Conservation (phyloP, 345 rosid genomes). For the Angophora floribunda region DNA sequence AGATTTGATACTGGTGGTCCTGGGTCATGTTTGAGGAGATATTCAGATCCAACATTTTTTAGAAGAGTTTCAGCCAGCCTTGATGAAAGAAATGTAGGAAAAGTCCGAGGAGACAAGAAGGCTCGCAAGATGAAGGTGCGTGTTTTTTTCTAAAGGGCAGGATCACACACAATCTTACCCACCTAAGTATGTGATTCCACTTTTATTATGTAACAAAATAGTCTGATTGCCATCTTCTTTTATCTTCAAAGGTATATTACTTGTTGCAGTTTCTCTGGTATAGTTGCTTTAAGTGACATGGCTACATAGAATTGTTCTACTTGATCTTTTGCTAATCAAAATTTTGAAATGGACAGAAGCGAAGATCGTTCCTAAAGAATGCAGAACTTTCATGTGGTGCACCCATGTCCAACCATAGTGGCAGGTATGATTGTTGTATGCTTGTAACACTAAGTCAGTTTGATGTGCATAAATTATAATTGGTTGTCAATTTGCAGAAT, state of each 20-base stretch:
- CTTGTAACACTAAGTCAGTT: neutral
- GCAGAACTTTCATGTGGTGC: slow-evolving; percentile 35
- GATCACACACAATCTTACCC: neutral
- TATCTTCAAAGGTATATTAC: neutral
- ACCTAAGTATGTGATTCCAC: neutral
- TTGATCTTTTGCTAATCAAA: neutral
- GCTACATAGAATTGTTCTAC: neutral
- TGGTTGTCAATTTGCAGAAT: slow-evolving; percentile 34
- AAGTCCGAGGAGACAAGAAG: slow-evolving; percentile 44
- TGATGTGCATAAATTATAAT: neutral
- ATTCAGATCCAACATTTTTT: slow-evolving; percentile 88
- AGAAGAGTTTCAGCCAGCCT: slow-evolving; percentile 44
- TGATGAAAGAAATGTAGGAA: slow-evolving; percentile 30
- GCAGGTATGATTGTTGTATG: slow-evolving; percentile 39
- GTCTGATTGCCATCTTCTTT: neutral
- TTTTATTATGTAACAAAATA: neutral
- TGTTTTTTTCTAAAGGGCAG: neutral
- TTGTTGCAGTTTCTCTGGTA: neutral
- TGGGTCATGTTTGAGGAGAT: slow-evolving; percentile 88
- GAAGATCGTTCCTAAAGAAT: slow-evolving; percentile 35
- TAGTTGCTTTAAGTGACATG: neutral
- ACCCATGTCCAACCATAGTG: slow-evolving; percentile 31
- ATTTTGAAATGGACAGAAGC: slow-evolving; percentile 47
- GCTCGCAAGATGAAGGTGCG: slow-evolving; percentile 58
- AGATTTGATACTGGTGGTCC: slow-evolving; percentile 84